A percentile compares a stretch with the other conserved stretches of the same genome.
These are phyloP conservation scores for Talaromyces sp. DNA, from an alignment of 2,329 filamentous ascomycete genomes.

Conservation along the genomic window DNA sequence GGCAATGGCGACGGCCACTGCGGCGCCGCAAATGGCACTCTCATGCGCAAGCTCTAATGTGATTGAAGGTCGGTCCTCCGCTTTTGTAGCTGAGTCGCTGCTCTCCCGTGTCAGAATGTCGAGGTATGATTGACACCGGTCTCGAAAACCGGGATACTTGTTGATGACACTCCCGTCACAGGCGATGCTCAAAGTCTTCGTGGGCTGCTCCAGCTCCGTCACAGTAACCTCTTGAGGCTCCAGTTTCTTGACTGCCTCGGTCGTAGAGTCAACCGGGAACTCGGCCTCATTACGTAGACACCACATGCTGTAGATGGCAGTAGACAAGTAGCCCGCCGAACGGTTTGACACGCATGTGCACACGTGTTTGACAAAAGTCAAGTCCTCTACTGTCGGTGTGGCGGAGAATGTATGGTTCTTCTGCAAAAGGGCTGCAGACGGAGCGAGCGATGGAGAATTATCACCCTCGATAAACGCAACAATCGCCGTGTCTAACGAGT, in stretches of 20 bases:
- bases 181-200: conserved; percentile 46
- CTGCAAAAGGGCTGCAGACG: conserved; percentile 49
- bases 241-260: conserved; percentile 21
- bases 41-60: conserved; percentile 45
- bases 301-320: conserved; percentile 63
- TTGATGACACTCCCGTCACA: conserved; percentile 55
- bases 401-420: conserved; percentile 51
- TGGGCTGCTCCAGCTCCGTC: conserved; percentile 32
- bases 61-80: conserved; percentile 30
- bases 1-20: conserved; percentile 48
- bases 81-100: conserved; percentile 17
- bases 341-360: conserved; percentile 57
- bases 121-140: conserved; percentile 45
- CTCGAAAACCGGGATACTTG: conserved; percentile 51
- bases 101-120: conserved; percentile 40
- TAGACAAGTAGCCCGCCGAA: conserved; percentile 62
- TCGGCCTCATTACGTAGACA: conserved; percentile 54
- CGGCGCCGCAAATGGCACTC: conserved; percentile 47
- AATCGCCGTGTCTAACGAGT: conserved; percentile 59
- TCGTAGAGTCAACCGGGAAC: conserved; percentile 27
- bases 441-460: conserved; percentile 36
- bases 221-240: conserved; percentile 36
- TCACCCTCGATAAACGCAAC: conserved; percentile 58
- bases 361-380: conserved; percentile 55
- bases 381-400: conserved; percentile 50